phyloP scores from a whole-genome alignment of 2,329 filamentous ascomycete species.

The Scytalidium lignicola region DNA sequence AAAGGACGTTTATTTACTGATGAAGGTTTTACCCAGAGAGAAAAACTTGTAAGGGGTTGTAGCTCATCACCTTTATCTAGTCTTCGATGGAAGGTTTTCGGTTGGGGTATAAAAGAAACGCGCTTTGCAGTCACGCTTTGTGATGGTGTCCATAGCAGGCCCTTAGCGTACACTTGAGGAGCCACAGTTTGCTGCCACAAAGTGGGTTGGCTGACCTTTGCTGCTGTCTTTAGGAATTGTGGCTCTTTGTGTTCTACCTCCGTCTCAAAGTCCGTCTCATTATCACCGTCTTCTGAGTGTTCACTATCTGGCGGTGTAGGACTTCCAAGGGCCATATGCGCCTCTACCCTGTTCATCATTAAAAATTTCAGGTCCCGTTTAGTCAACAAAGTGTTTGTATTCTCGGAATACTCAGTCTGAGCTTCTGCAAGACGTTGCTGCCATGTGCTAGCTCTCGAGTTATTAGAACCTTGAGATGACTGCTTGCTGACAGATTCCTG shows the following conservation, averaged over 20 bases:
- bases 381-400: constrained; percentile 32
- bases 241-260: constrained; percentile 5
- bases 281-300: constrained; percentile 20
- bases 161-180: constrained; percentile 10
- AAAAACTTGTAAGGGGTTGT: constrained; percentile 18
- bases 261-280: constrained; percentile 25
- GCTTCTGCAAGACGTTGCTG: constrained; percentile 41
- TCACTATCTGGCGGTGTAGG: constrained; percentile 51
- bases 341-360: constrained; percentile 28
- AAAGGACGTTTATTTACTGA: constrained; percentile 10
- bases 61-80: constrained; percentile 11
- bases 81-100: constrained; percentile 20
- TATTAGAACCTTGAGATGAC: constrained; percentile 27
- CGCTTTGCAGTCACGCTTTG: constrained; percentile 4
- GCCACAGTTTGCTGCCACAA: constrained; percentile 18
- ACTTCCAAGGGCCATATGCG: constrained; percentile 36
- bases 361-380: constrained; percentile 37
- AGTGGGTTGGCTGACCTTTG: constrained; percentile 1
- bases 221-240: not conserved
- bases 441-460: constrained; percentile 33
- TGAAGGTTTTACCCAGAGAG: constrained; percentile 24
- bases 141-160: constrained; percentile 22
- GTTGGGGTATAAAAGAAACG: constrained; percentile 18
- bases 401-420: constrained; percentile 39
- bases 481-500: constrained; percentile 21